Evolutionary conservation across 768 basidiomycete species (phyloP).

Genomic region (Leccinum arenicola): DNA sequence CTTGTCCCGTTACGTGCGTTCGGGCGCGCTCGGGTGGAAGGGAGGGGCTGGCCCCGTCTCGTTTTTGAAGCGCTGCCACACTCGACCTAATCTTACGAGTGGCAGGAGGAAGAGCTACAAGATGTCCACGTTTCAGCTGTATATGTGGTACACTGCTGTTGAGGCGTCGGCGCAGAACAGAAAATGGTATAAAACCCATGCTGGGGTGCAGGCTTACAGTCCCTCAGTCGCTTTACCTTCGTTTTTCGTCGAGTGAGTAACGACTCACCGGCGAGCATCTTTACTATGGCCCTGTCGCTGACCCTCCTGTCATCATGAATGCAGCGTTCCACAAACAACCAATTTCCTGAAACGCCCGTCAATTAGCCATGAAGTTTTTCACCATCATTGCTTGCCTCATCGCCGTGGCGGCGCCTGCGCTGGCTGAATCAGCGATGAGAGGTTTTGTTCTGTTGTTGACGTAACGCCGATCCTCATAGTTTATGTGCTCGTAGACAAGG

Average conservation of each 20-base stretch:
- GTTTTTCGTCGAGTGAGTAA: neutral
- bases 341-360: neutral
- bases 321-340: neutral
- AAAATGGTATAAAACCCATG: neutral
- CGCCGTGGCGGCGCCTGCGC: neutral
- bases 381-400: neutral
- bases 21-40: too few relatives aligned
- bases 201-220: neutral
- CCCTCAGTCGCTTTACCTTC: neutral
- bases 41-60: too few relatives aligned
- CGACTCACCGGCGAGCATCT: neutral
- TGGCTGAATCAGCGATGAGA: neutral
- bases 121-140: too few relatives aligned
- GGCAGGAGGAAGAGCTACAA: too few relatives aligned
- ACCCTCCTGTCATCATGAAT: neutral
- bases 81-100: too few relatives aligned
- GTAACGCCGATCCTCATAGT: too few relatives aligned
- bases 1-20: too few relatives aligned
- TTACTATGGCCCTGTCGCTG: neutral
- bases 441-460: too few relatives aligned
- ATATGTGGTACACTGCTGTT: too few relatives aligned
- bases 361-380: neutral
- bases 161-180: neutral
- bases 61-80: too few relatives aligned
- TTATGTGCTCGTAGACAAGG: too few relatives aligned